Evolutionary conservation across 2,329 filamentous ascomycete species (phyloP).

Genomic region (Endoconidiophora polonica): DNA sequence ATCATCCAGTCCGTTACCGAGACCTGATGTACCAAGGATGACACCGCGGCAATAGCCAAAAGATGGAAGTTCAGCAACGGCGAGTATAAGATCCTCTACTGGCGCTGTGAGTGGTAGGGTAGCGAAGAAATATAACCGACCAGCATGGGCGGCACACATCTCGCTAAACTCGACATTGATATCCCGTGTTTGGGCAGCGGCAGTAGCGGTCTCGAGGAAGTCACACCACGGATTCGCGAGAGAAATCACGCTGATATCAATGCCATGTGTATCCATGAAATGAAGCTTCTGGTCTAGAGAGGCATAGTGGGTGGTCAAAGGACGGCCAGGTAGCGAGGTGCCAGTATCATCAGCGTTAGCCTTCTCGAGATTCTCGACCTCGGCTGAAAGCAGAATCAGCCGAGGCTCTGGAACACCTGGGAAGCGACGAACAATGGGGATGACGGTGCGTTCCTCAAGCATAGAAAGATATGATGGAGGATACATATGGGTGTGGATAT

Average conservation of each 20-base stretch:
- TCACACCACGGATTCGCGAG: conserved; percentile 92
- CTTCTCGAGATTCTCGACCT: conserved; percentile 29
- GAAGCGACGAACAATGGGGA: conserved; percentile 57
- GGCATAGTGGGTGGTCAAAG: conserved; percentile 69
- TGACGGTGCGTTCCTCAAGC: conserved; percentile 39
- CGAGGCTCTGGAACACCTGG: conserved; percentile 38
- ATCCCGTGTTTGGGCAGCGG: conserved; percentile 32
- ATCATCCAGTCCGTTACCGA: conserved; percentile 71
- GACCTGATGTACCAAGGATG: conserved; percentile 70
- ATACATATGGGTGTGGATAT: conserved; percentile 57
- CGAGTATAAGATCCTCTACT: conserved; percentile 40
- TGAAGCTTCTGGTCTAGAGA: conserved; percentile 63
- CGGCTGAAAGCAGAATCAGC: conserved; percentile 45
- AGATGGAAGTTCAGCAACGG: conserved; percentile 44
- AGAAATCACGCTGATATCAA: conserved; percentile 70
- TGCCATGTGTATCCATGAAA: conserved; percentile 76
- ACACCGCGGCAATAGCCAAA: conserved; percentile 64
- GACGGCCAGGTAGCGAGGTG: conserved; percentile 52
- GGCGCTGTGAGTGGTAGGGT: conserved; percentile 61
- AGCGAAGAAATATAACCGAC: conserved; percentile 67
- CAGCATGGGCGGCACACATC: conserved; percentile 50
- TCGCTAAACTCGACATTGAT: conserved; percentile 66
- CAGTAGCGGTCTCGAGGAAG: conserved; percentile 46
- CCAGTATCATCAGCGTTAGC: conserved; percentile 22
- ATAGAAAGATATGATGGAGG: conserved; percentile 45